Evolutionary conservation across 176 grass and related monocot genomes (phyloP).

Genomic region (Oryza nivara): DNA sequence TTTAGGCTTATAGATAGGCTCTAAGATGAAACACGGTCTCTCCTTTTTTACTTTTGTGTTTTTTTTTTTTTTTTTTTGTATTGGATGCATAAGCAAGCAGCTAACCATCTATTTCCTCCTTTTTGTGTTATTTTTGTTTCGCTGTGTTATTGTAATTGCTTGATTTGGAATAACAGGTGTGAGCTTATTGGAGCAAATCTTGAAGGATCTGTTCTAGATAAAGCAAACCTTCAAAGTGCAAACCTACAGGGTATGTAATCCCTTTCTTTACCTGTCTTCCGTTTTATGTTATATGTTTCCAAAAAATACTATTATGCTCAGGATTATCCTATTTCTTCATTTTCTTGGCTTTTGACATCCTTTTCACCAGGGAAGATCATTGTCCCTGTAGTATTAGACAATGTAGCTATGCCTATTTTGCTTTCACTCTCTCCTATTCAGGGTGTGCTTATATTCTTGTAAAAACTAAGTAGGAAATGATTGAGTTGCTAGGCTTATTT

Average conservation of each 20-base stretch:
- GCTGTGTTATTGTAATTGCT: conserved; percentile 25
- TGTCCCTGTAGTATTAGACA: not conserved
- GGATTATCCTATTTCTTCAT: not conserved
- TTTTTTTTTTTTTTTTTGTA: not conserved
- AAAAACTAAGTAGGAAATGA: conserved; percentile 4
- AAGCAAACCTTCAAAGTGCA: conserved; percentile 91
- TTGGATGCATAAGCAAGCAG: not conserved
- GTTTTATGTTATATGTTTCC: conserved; percentile 6
- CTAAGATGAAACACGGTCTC: not conserved
- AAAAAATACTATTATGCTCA: not conserved
- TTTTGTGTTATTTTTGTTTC: not conserved
- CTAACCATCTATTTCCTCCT: conserved; percentile 19
- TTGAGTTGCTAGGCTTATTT: conserved; percentile 33
- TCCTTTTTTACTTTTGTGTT: not conserved
- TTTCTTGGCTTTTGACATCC: conserved; percentile 7
- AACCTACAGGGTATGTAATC: conserved; percentile 73
- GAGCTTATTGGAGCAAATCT: conserved; percentile 87
- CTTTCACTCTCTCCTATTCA: not conserved
- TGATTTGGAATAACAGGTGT: conserved; percentile 58
- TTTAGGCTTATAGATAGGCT: conserved; percentile 24
- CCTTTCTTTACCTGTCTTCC: not conserved
- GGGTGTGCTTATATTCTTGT: not conserved
- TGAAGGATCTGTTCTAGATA: conserved; percentile 65
- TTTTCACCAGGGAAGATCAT: not conserved
- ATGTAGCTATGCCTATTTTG: not conserved